These are phyloP conservation scores for Plantago rigida DNA, from an alignment of 305 asterid species.

Conservation along the genomic window DNA sequence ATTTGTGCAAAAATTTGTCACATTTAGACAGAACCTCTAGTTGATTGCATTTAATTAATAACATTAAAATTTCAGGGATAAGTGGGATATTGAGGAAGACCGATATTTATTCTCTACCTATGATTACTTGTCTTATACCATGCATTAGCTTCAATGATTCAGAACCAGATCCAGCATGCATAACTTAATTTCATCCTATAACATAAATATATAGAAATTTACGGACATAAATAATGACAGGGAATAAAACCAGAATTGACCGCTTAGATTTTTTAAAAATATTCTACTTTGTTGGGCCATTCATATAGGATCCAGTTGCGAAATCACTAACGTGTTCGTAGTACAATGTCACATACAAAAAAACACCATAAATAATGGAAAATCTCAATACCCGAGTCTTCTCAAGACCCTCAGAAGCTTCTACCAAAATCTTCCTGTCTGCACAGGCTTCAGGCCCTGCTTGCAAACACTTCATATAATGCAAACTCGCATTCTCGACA, in stretches of 20 bases:
- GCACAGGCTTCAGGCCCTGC: constrained; percentile 55
- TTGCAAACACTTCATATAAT: constrained; percentile 75
- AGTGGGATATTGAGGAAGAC: too few species aligned
- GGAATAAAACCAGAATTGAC: not conserved
- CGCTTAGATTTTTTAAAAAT: constrained; percentile 4
- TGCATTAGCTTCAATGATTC: too few species aligned
- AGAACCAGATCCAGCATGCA: not conserved
- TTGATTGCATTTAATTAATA: too few species aligned
- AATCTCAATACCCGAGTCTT: constrained; percentile 55
- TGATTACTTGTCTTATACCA: too few species aligned
- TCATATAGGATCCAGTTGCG: too few species aligned
- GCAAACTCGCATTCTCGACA: constrained; percentile 61
- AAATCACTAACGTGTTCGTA: constrained; percentile 10
- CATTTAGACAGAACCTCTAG: too few species aligned
- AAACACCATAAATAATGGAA: not conserved
- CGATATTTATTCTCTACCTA: too few species aligned
- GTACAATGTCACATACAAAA: constrained; percentile 14
- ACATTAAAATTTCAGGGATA: too few species aligned
- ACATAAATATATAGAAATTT: not conserved
- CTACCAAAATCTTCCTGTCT: constrained; percentile 66
- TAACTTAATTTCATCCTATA: constrained; percentile 11
- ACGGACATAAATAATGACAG: not conserved
- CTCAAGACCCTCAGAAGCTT: constrained; percentile 90
- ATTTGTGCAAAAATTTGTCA: too few species aligned
- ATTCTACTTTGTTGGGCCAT: constrained; percentile 14